Conservation (phyloP, 2,329 filamentous ascomycete species). For the Fusarium musae region DNA sequence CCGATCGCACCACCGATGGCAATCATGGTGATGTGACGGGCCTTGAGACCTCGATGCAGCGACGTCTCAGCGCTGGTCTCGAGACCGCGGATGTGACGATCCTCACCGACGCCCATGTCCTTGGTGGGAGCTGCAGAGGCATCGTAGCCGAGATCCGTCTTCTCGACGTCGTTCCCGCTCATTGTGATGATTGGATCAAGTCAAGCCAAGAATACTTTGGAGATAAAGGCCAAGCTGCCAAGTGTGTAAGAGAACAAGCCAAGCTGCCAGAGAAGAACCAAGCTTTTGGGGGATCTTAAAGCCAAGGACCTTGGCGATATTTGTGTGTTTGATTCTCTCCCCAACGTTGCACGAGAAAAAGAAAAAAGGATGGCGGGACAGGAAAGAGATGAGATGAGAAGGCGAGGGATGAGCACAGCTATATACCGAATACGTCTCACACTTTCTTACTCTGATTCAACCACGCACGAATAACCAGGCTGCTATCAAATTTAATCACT, state of each 20-base stretch:
- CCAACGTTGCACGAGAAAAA: conserved; percentile 14
- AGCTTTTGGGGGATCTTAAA: conserved; percentile 8
- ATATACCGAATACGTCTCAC: conserved; percentile 14
- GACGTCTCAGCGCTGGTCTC: conserved; percentile 61
- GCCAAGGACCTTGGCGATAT: conserved; percentile 22
- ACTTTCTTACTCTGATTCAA: background rate
- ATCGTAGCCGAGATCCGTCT: conserved; percentile 41
- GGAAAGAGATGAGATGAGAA: background rate
- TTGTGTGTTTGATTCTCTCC: background rate
- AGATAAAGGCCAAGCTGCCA: conserved; percentile 18
- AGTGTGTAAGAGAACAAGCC: background rate
- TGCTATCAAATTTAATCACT: background rate
- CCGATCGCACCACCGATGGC: conserved; percentile 81
- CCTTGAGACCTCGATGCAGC: conserved; percentile 64
- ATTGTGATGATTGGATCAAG: background rate
- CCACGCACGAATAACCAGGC: background rate
- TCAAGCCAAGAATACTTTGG: background rate
- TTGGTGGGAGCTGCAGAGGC: conserved; percentile 15
- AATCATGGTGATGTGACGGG: conserved; percentile 68
- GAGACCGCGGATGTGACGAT: conserved; percentile 57
- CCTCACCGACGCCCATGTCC: conserved; percentile 31
- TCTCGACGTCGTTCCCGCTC: conserved; percentile 40
- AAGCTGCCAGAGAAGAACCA: conserved; percentile 17
- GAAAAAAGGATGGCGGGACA: background rate
- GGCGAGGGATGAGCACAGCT: conserved; percentile 8